phyloP scores from a whole-genome alignment of 2,329 filamentous ascomycete genomes.

The Aspergillus pseudonomiae region DNA sequence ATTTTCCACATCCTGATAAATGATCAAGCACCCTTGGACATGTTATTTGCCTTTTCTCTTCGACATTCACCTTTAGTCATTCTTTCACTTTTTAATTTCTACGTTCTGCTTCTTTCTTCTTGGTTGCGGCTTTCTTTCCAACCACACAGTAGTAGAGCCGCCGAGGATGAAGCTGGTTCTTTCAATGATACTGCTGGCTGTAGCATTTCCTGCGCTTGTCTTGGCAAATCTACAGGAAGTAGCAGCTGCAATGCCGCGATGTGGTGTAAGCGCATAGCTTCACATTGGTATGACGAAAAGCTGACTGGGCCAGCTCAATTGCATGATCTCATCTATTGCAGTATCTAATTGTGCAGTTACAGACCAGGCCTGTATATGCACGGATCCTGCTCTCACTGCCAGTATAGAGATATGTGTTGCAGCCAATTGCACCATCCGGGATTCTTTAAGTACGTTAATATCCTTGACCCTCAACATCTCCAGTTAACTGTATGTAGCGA shows the following conservation, averaged over 20 bases:
- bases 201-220: constrained; percentile 13
- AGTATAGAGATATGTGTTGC: constrained; percentile 39
- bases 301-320: background rate
- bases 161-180: background rate
- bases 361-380: constrained; percentile 46
- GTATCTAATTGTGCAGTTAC: constrained; percentile 42
- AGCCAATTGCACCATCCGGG: constrained; percentile 39
- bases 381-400: constrained; percentile 34
- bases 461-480: background rate
- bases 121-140: background rate
- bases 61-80: background rate
- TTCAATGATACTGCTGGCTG: constrained; percentile 6
- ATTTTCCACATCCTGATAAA: background rate
- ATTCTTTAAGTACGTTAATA: constrained; percentile 37
- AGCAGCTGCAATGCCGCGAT: constrained; percentile 22
- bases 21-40: background rate
- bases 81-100: background rate
- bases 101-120: background rate
- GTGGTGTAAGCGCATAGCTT: constrained; percentile 24
- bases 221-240: constrained; percentile 18
- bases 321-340: constrained; percentile 8
- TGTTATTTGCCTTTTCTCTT: background rate
- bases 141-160: background rate
- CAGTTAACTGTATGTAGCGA: constrained; percentile 31
- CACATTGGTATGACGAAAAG: background rate